Evolutionary conservation across 106 monocot species (phyloP).

Genomic region (Dioscorea dumetorum): DNA sequence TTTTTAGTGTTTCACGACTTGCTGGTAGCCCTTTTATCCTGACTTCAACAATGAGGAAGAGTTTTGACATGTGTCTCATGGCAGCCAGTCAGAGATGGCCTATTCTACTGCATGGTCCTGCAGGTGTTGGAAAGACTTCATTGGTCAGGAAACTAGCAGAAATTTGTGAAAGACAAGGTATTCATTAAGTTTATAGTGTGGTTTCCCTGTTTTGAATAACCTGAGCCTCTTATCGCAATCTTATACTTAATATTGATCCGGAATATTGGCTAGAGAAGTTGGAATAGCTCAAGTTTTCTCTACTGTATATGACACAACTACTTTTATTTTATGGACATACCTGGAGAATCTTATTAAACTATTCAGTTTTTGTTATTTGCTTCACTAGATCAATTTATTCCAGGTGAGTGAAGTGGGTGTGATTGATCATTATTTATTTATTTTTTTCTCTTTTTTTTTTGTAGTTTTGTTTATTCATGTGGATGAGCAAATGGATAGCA

Average conservation of each 20-base stretch:
- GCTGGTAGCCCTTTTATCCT: slow-evolving; percentile 40
- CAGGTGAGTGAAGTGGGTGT: background rate
- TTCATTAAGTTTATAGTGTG: background rate
- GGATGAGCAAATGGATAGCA: slow-evolving; percentile 97
- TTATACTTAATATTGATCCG: too few relatives aligned
- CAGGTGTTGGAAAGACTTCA: slow-evolving; percentile 80
- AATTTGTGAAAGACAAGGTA: slow-evolving; percentile 55
- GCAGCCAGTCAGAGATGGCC: slow-evolving; percentile 87
- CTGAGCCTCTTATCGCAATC: too few relatives aligned
- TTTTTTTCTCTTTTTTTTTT: slow-evolving; percentile 2
- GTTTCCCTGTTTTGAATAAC: too few relatives aligned
- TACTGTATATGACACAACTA: too few relatives aligned
- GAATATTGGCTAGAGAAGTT: too few relatives aligned
- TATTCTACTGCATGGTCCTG: slow-evolving; percentile 74
- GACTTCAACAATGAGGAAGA: slow-evolving; percentile 50
- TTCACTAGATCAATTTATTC: background rate
- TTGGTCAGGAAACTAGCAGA: slow-evolving; percentile 62
- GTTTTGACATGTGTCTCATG: slow-evolving; percentile 74
- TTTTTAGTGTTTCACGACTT: slow-evolving; percentile 14
- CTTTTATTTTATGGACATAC: too few relatives aligned
- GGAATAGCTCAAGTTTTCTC: too few relatives aligned
- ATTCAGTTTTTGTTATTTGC: too few relatives aligned
- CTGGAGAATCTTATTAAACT: too few relatives aligned
- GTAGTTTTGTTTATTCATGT: slow-evolving; percentile 90
- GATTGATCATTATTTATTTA: slow-evolving; percentile 1